Conservation (phyloP, 2,329 filamentous ascomycete genomes). For the Juglanconis oblonga region DNA sequence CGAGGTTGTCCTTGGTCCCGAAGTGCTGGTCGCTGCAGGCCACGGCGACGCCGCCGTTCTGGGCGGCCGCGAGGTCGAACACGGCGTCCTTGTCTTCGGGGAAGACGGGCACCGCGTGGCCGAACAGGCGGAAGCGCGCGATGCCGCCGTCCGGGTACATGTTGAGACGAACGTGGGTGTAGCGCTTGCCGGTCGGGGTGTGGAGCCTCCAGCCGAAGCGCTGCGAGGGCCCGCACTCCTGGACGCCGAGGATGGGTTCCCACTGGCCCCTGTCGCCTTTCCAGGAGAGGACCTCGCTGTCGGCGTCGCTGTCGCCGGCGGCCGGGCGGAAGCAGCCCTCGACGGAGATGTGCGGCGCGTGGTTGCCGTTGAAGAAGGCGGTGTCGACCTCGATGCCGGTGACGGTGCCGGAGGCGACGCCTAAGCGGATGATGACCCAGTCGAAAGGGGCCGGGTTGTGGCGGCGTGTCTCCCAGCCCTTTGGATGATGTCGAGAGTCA, state of each 20-base stretch:
- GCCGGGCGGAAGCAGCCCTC: conserved; percentile 70
- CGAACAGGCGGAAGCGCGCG: conserved; percentile 74
- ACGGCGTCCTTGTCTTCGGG: conserved; percentile 62
- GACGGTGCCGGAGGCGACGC: conserved; percentile 68
- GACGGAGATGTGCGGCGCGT: conserved; percentile 75
- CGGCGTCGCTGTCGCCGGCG: too few species aligned
- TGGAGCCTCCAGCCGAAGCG: conserved; percentile 71
- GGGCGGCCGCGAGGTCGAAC: conserved; percentile 73
- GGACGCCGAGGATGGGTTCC: conserved; percentile 67
- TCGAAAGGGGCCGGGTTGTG: conserved; percentile 65
- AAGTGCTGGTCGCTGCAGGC: conserved; percentile 83
- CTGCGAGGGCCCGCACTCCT: conserved; percentile 72
- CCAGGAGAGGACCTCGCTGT: conserved; percentile 59
- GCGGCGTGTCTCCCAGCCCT: conserved; percentile 64
- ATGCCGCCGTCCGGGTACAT: conserved; percentile 89
- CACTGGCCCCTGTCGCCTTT: conserved; percentile 58
- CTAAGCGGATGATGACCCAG: conserved; percentile 64
- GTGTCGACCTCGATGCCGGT: conserved; percentile 78
- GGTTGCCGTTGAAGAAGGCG: conserved; percentile 77
- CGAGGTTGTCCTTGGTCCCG: conserved; percentile 74
- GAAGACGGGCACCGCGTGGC: conserved; percentile 73
- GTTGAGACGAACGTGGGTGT: conserved; percentile 75
- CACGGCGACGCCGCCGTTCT: conserved; percentile 74
- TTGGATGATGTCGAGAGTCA: neutral
- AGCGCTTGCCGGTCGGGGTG: conserved; percentile 59